phyloP scores from a whole-genome alignment of 78 protist genomes.

The Dictyostelium purpureum region DNA sequence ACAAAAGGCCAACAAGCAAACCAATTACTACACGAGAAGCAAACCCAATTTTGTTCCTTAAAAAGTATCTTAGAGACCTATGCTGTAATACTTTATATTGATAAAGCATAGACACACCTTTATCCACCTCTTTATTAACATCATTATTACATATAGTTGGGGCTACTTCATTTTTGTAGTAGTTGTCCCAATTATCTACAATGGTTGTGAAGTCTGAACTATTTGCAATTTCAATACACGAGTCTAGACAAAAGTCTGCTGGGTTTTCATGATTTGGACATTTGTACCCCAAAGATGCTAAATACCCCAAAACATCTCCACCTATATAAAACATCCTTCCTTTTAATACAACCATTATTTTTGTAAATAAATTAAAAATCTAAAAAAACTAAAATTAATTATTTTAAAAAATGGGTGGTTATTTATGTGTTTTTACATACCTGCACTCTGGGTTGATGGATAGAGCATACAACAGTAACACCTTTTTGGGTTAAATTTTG shows the following conservation, averaged over 20 bases:
- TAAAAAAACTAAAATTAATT: too few species aligned
- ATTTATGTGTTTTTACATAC: too few species aligned
- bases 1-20: slow-evolving; percentile 1
- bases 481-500: slow-evolving; percentile 15
- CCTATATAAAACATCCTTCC: slow-evolving; percentile 55
- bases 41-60: neutral
- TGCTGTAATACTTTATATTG: slow-evolving; percentile 5
- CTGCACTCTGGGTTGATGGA: slow-evolving; percentile 51
- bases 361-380: slow-evolving; percentile 23
- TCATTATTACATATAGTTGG: neutral
- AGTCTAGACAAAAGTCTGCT: slow-evolving; percentile 49
- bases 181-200: neutral
- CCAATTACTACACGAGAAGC: neutral
- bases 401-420: slow-evolving; percentile 2
- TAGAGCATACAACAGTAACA: slow-evolving; percentile 49
- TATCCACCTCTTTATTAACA: neutral
- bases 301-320: neutral
- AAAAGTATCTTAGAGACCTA: neutral
- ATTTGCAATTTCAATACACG: neutral
- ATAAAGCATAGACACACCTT: neutral
- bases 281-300: neutral
- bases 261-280: slow-evolving; percentile 54
- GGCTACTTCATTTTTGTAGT: neutral
- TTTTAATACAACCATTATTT: slow-evolving; percentile 12
- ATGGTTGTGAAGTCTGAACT: neutral